These are phyloP conservation scores for Selaginella tamariscina DNA, from an alignment of 75 land plant genomes.

Conservation along the genomic window DNA sequence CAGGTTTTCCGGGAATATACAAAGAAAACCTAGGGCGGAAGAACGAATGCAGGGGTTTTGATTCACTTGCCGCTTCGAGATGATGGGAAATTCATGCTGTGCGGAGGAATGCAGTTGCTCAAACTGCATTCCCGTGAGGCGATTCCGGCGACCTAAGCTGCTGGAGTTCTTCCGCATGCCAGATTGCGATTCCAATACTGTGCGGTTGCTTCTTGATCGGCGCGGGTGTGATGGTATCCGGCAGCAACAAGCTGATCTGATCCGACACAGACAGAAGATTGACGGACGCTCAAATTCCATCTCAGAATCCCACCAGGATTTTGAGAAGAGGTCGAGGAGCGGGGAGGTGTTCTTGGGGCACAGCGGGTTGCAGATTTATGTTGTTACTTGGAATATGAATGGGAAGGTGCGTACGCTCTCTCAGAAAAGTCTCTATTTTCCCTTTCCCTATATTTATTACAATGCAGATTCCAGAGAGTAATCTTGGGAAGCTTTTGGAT, in stretches of 20 bases:
- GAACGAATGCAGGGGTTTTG: too few relatives aligned
- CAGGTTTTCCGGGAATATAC: too few relatives aligned
- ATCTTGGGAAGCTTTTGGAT: not conserved
- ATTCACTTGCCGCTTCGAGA: too few relatives aligned
- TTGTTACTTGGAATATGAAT: slow-evolving; percentile 96
- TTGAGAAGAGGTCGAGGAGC: not conserved
- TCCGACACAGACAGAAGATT: not conserved
- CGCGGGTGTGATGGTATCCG: not conserved
- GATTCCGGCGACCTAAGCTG: not conserved
- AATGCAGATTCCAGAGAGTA: not conserved
- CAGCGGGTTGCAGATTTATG: slow-evolving; percentile 32
- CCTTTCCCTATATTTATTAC: too few relatives aligned
- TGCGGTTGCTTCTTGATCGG: not conserved
- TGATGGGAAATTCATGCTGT: too few relatives aligned
- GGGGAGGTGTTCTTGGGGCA: too few relatives aligned
- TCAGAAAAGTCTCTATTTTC: not conserved
- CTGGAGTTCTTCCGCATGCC: not conserved
- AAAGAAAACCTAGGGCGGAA: too few relatives aligned
- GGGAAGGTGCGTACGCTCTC: slow-evolving; percentile 36
- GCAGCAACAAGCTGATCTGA: not conserved
- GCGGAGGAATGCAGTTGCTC: too few relatives aligned
- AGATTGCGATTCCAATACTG: not conserved
- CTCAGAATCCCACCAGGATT: not conserved
- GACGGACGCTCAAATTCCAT: not conserved
- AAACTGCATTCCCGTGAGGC: too few relatives aligned